These are phyloP conservation scores for Geoglossum cookeanum DNA, from an alignment of 2,329 filamentous ascomycete species.

Conservation along the genomic window DNA sequence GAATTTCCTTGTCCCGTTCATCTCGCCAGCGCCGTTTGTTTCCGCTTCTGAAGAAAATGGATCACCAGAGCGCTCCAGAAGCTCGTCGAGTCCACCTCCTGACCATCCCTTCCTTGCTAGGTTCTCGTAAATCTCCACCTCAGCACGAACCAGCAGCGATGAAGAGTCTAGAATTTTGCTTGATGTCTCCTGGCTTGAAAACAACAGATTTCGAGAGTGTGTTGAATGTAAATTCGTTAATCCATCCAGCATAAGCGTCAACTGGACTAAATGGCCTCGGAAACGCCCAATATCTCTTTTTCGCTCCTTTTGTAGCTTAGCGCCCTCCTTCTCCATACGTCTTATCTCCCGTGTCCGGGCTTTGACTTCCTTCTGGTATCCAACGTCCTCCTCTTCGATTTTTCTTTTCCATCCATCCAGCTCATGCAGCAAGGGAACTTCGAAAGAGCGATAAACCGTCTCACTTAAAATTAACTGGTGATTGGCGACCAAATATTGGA, in stretches of 20 bases:
- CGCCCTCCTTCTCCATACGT: slow-evolving; percentile 43
- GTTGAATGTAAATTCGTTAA: slow-evolving; percentile 40
- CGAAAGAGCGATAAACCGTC: slow-evolving; percentile 48
- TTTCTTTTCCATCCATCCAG: slow-evolving; percentile 44
- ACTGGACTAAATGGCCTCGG: slow-evolving; percentile 40
- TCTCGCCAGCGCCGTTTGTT: slow-evolving; percentile 17
- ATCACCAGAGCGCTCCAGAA: slow-evolving; percentile 44
- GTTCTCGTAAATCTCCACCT: slow-evolving; percentile 51
- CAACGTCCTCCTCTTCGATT: slow-evolving; percentile 44
- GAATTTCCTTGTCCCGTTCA: slow-evolving; percentile 12
- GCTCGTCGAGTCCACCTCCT: slow-evolving; percentile 45
- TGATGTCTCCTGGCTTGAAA: slow-evolving; percentile 47
- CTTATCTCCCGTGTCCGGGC: slow-evolving; percentile 40
- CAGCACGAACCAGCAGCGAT: slow-evolving; percentile 45
- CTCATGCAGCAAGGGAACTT: slow-evolving; percentile 50
- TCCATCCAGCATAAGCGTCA: slow-evolving; percentile 43
- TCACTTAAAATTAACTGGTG: slow-evolving; percentile 52
- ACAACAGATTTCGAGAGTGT: slow-evolving; percentile 38
- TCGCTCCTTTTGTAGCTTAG: slow-evolving; percentile 39
- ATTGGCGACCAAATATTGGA: slow-evolving; percentile 49
- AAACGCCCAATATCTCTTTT: slow-evolving; percentile 40
- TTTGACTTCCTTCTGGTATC: slow-evolving; percentile 36
- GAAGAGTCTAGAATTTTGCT: slow-evolving; percentile 42
- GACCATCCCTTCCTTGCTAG: slow-evolving; percentile 48
- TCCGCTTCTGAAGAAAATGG: slow-evolving; percentile 31